Evolutionary conservation across 139 green algal genomes (phyloP).

Genomic region (Picochlorum sp.): DNA sequence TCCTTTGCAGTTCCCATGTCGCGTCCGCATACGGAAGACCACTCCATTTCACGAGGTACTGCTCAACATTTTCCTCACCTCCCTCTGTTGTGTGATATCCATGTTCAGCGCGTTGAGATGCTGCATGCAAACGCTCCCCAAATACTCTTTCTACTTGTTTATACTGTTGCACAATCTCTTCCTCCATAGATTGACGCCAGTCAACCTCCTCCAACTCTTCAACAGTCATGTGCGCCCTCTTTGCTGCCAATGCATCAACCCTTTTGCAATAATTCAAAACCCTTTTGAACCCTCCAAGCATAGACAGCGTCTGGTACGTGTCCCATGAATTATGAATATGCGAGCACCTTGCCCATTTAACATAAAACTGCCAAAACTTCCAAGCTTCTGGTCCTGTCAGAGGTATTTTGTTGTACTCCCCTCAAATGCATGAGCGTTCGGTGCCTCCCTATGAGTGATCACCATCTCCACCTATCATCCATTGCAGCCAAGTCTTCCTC

Average conservation of each 20-base stretch:
- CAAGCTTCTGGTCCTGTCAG: conserved; percentile 33
- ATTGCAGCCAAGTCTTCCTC: conserved; percentile 47
- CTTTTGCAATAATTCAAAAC: conserved; percentile 86
- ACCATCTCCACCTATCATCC: conserved; percentile 51
- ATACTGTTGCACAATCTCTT: conserved; percentile 74
- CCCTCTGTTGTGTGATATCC: conserved; percentile 11
- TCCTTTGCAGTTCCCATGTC: conserved; percentile 73
- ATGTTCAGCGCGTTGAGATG: neutral
- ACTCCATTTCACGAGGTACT: conserved; percentile 86
- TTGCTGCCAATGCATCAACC: conserved; percentile 46
- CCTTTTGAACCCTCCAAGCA: conserved; percentile 73
- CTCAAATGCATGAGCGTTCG: neutral
- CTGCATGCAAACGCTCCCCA: conserved; percentile 22
- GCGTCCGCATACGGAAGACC: conserved; percentile 83
- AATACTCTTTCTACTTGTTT: conserved; percentile 54
- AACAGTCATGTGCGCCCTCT: conserved; percentile 28
- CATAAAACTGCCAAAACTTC: conserved; percentile 63
- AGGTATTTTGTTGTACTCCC: neutral
- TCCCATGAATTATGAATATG: conserved; percentile 89
- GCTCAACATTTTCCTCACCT: conserved; percentile 13
- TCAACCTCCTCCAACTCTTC: conserved; percentile 84
- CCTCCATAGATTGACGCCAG: conserved; percentile 76
- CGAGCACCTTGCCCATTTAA: conserved; percentile 83
- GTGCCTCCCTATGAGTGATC: conserved; percentile 22
- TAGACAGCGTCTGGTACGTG: conserved; percentile 36